Conservation (phyloP, 345 rosid species). For the Ceriops zippeliana region DNA sequence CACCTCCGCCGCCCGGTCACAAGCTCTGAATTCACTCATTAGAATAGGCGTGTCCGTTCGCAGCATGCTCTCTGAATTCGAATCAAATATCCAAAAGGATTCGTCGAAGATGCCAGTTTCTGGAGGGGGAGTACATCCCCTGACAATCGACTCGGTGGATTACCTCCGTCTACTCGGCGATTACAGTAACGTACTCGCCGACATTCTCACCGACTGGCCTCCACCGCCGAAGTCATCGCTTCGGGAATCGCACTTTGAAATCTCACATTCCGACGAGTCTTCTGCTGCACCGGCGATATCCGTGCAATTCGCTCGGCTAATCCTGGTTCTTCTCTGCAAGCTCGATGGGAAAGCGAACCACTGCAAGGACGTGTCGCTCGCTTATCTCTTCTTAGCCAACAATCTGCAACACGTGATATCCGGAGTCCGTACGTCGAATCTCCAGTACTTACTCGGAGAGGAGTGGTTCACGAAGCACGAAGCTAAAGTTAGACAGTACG, state of each 20-base stretch:
- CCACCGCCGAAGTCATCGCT: slow-evolving; percentile 3
- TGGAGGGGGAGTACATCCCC: slow-evolving; percentile 19
- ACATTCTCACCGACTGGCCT: slow-evolving; percentile 27
- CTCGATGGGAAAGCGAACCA: slow-evolving; percentile 27
- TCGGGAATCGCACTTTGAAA: slow-evolving; percentile 17
- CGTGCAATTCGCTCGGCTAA: slow-evolving; percentile 20
- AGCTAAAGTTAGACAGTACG: slow-evolving; percentile 19
- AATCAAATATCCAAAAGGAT: slow-evolving; percentile 14
- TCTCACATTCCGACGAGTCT: slow-evolving; percentile 14
- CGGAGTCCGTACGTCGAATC: slow-evolving; percentile 22
- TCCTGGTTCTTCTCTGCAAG: slow-evolving; percentile 30
- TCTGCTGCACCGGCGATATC: slow-evolving; percentile 13
- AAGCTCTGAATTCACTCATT: slow-evolving; percentile 20
- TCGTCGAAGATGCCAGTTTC: slow-evolving; percentile 10
- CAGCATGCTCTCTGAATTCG: slow-evolving; percentile 11
- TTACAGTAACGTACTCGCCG: slow-evolving; percentile 17
- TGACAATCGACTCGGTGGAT: slow-evolving; percentile 19
- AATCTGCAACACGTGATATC: slow-evolving; percentile 19
- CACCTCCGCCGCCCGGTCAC: slow-evolving; percentile 20
- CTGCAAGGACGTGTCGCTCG: slow-evolving; percentile 22
- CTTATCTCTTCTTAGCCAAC: slow-evolving; percentile 30
- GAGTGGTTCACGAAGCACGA: slow-evolving; percentile 28
- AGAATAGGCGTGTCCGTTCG: slow-evolving; percentile 16
- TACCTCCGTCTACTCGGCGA: slow-evolving; percentile 23
- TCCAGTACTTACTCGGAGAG: slow-evolving; percentile 24